Conservation (phyloP, 1,139 yeast species). For the Citeromyces hawaiiensis region DNA sequence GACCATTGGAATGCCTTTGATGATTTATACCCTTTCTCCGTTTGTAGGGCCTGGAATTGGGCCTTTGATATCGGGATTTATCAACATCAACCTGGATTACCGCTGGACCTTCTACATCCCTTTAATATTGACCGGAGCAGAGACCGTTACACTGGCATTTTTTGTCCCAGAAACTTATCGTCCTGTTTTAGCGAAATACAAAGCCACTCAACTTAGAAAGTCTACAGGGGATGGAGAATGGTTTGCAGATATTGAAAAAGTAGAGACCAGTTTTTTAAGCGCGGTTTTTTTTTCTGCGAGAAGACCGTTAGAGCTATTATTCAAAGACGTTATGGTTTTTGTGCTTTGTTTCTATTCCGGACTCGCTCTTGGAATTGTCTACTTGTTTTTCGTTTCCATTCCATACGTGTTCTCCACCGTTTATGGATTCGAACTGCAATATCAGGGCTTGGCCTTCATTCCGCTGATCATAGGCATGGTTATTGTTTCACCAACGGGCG, state of each 20-base stretch:
- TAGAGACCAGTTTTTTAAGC: constrained; percentile 14
- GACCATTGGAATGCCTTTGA: constrained; percentile 57
- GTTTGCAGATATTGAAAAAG: constrained; percentile 34
- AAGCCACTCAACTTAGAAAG: constrained; percentile 44
- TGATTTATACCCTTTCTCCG: constrained; percentile 59
- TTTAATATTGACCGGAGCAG: constrained; percentile 51
- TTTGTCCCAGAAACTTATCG: constrained; percentile 65
- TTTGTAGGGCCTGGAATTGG: constrained; percentile 68
- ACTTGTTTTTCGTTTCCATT: constrained; percentile 49
- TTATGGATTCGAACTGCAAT: constrained; percentile 8
- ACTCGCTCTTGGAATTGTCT: constrained; percentile 42
- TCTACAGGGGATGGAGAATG: constrained; percentile 43
- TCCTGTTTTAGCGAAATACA: constrained; percentile 43
- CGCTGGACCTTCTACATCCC: constrained; percentile 54
- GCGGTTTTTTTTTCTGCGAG: constrained; percentile 26
- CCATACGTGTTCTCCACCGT: constrained; percentile 25
- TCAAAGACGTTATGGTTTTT: constrained; percentile 49
- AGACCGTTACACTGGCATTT: constrained; percentile 30
- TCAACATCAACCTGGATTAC: constrained; percentile 35
- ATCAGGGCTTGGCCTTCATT: constrained; percentile 13
- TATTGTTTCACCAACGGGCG: constrained; percentile 20
- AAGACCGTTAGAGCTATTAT: constrained; percentile 40
- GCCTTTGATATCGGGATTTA: constrained; percentile 54
- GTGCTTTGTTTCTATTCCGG: constrained; percentile 53
- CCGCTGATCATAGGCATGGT: constrained; percentile 16